A percentile compares a stretch with the other conserved stretches of the same genome.
phyloP scores from a whole-genome alignment of 306 rosid genomes.

The Astragalus glycyphyllos region DNA sequence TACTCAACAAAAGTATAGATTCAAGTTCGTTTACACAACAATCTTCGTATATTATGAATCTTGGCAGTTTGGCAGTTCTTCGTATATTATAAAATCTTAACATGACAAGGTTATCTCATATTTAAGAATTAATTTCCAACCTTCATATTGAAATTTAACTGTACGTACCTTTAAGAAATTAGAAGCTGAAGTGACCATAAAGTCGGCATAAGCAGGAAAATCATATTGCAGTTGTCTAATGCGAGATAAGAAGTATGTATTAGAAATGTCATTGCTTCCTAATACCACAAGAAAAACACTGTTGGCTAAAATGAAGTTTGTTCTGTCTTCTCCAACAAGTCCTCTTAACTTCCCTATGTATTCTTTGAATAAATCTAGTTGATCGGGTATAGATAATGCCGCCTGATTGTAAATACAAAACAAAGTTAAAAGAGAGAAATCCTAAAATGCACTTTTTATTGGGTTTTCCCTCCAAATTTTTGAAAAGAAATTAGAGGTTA shows the following conservation, averaged over 20 bases:
- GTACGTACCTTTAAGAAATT: conserved; percentile 61
- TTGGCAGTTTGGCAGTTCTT: too few relatives aligned
- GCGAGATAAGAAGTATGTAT: conserved; percentile 56
- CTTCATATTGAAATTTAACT: too few relatives aligned
- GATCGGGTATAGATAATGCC: conserved; percentile 46
- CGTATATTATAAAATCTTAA: too few relatives aligned
- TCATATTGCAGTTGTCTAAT: conserved; percentile 52
- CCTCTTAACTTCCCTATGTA: conserved; percentile 54
- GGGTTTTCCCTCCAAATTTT: neutral
- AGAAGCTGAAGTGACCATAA: conserved; percentile 54
- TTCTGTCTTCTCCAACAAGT: conserved; percentile 51
- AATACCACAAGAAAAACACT: conserved; percentile 57
- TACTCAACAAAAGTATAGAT: too few relatives aligned
- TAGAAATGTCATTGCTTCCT: conserved; percentile 79
- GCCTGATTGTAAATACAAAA: conserved; percentile 31
- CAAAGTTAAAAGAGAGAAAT: neutral
- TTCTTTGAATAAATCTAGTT: conserved; percentile 59
- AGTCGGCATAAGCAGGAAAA: conserved; percentile 60
- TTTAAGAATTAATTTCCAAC: too few relatives aligned
- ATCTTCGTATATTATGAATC: too few relatives aligned
- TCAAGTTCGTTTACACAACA: too few relatives aligned
- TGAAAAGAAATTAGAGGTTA: too few relatives aligned
- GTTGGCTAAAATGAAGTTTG: conserved; percentile 59
- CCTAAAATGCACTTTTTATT: neutral
- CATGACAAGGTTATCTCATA: too few relatives aligned